Evolutionary conservation across 1,139 yeast genomes (phyloP), one percentile per base, ranked within the genome.

Genomic region (Ogataea hybrid): DNA sequence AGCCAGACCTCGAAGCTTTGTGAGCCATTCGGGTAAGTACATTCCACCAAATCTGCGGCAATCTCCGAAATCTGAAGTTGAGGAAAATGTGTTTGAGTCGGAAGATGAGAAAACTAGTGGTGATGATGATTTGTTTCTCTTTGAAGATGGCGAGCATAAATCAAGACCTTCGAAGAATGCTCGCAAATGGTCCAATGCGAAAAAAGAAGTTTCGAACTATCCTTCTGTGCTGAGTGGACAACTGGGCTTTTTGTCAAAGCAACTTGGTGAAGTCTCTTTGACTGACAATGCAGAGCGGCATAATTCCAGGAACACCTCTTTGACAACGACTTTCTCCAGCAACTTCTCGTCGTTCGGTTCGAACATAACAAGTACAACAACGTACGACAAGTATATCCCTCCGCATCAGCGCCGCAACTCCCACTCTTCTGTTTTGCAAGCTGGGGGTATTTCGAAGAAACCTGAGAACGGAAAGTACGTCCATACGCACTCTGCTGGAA

Each of bases 31-130:
- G 28, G 84, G 84, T 1, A 81, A 80, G 57, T 84, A 84, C 53
- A 67, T 84, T 33, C 90, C 90, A 21, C 92, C 90, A 12, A 81
- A 77, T 57, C 67, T 84, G 56, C 70, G 90, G 57, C 62, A 56
- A 12, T 53, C 61, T 2, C 62, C 65, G 15, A 36, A 46, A 22
- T 51, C 49, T 9, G 54, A 51, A 21, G 43, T 48, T 16, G 56
- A 53, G 8, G 54, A 57, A 9, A 52, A 46, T 17, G 49, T 56
- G 4, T 47, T 51, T 11, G 54, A 57, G 6, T 58, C 64, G 9
- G 62, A 61, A 28, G 49, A 48, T 21, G 54, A 49, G 10, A 46
- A 41, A 12, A 37, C 16, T 21, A 39, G 42, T 11, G 38, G 39
- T 14, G 46, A 42, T 14, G 73, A 69, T 49, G 68, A 67, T 14